Percentiles rank a stretch among this genome's conserved stretches.
Conservation (phyloP, 2,329 filamentous ascomycete genomes). For the Fusarium anthophilum region DNA sequence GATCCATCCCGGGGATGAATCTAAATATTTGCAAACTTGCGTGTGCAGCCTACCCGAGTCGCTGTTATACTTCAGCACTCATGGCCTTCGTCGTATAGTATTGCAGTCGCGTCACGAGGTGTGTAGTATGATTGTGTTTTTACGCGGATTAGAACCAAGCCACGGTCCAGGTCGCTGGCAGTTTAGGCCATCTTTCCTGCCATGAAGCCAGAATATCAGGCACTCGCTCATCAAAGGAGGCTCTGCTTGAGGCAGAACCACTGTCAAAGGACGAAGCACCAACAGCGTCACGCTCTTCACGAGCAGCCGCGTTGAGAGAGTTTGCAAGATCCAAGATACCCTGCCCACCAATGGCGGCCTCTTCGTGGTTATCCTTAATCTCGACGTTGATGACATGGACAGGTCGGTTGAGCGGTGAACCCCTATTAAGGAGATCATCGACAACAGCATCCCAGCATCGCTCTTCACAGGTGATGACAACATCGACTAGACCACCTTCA, state of each 20-base stretch:
- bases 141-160: slow-evolving; percentile 78
- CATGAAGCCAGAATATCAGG: slow-evolving; percentile 91
- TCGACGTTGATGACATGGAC: slow-evolving; percentile 99
- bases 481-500: slow-evolving; percentile 89
- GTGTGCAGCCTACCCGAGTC: neutral
- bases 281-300: slow-evolving; percentile 75
- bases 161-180: slow-evolving; percentile 93
- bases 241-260: slow-evolving; percentile 71
- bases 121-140: neutral
- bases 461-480: slow-evolving; percentile 98
- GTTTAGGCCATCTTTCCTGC: slow-evolving; percentile 93
- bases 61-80: neutral
- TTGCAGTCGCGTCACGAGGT: neutral
- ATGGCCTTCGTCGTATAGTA: neutral
- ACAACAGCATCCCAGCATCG: slow-evolving; percentile 98
- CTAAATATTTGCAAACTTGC: neutral
- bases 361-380: slow-evolving; percentile 98
- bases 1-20: neutral
- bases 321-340: slow-evolving; percentile 93
- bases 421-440: slow-evolving; percentile 88
- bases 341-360: slow-evolving; percentile 87
- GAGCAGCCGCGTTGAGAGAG: slow-evolving; percentile 81
- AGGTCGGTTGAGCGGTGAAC: slow-evolving; percentile 85
- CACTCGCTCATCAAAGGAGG: slow-evolving; percentile 90
- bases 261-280: slow-evolving; percentile 75